phyloP scores from a whole-genome alignment of 2,329 filamentous ascomycete species.

The Salinomyces thailandicus region DNA sequence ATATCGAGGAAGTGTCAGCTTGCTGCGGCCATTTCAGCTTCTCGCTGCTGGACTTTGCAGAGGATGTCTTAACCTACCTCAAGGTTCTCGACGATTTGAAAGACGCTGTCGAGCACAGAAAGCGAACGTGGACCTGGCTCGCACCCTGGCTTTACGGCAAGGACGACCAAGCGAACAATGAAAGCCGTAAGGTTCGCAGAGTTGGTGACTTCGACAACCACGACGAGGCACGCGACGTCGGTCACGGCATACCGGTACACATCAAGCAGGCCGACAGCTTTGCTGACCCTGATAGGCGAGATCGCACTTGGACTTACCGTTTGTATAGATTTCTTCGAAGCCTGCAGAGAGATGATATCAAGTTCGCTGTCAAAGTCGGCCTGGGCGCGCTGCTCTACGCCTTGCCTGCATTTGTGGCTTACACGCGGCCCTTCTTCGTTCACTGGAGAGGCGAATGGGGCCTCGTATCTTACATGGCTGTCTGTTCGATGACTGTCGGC shows the following conservation, averaged over 20 bases:
- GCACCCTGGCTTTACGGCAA: conserved; percentile 54
- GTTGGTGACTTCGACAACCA: conserved; percentile 11
- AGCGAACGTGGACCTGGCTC: conserved; percentile 71
- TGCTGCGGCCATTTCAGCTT: conserved; percentile 96
- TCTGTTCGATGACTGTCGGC: conserved; percentile 94
- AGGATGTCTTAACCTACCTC: conserved; percentile 76
- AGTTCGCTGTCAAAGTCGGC: conserved; percentile 87
- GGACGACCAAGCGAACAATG: background rate
- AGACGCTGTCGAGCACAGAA: conserved; percentile 48
- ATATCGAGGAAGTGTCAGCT: conserved; percentile 95
- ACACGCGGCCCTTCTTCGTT: conserved; percentile 68
- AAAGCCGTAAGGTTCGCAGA: background rate
- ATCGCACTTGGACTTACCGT: conserved; percentile 31
- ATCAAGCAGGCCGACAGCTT: conserved; percentile 23
- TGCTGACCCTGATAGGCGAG: conserved; percentile 17
- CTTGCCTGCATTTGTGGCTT: conserved; percentile 72
- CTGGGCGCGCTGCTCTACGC: conserved; percentile 82
- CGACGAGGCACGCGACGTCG: conserved; percentile 14
- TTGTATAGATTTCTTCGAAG: conserved; percentile 47
- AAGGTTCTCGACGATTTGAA: conserved; percentile 79
- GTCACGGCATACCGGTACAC: conserved; percentile 19
- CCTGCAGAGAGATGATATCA: conserved; percentile 54
- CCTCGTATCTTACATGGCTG: conserved; percentile 91
- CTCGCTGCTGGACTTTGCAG: conserved; percentile 78
- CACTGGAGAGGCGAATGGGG: conserved; percentile 97